Evolutionary conservation across 495 filamentous ascomycete species (phyloP).

Genomic region (Hyaloscypha hepaticicola): DNA sequence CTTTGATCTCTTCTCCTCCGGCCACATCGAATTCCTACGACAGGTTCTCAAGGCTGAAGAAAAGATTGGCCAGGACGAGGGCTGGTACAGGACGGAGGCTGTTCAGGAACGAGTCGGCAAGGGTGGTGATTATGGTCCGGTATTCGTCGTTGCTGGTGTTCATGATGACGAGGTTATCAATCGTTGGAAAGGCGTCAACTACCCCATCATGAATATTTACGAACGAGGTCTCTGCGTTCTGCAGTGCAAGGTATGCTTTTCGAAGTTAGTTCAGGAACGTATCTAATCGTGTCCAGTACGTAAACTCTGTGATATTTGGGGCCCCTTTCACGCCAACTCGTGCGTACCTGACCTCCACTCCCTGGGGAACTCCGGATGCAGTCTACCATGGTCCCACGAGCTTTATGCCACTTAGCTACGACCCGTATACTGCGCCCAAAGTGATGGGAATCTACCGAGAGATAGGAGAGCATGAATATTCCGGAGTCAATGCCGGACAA

Average conservation of each 20-base stretch:
- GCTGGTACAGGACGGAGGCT: constrained; percentile 70
- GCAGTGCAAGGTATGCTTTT: constrained; percentile 74
- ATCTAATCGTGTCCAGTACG: constrained; percentile 56
- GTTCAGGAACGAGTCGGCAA: constrained; percentile 59
- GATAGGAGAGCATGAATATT: constrained; percentile 70
- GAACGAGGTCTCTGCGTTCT: constrained; percentile 94
- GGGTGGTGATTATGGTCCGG: constrained; percentile 72
- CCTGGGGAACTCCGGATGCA: constrained; percentile 69
- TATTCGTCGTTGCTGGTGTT: constrained; percentile 85
- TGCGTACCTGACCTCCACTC: constrained; percentile 71
- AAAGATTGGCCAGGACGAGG: constrained; percentile 56
- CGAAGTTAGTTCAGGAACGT: not conserved
- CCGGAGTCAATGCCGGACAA: constrained; percentile 84
- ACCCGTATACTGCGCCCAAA: constrained; percentile 80
- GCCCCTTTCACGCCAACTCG: constrained; percentile 82
- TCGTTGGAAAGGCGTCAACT: constrained; percentile 93
- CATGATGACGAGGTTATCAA: constrained; percentile 96
- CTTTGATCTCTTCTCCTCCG: constrained; percentile 95
- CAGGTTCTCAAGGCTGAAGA: constrained; percentile 71
- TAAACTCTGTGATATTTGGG: constrained; percentile 82
- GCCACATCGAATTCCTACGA: constrained; percentile 91
- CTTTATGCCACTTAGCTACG: constrained; percentile 83
- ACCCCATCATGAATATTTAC: constrained; percentile 99
- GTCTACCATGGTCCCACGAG: constrained; percentile 95
- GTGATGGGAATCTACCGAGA: constrained; percentile 76